phyloP scores from a whole-genome alignment of 2,329 filamentous ascomycete genomes.

The Gremmenia infestans region DNA sequence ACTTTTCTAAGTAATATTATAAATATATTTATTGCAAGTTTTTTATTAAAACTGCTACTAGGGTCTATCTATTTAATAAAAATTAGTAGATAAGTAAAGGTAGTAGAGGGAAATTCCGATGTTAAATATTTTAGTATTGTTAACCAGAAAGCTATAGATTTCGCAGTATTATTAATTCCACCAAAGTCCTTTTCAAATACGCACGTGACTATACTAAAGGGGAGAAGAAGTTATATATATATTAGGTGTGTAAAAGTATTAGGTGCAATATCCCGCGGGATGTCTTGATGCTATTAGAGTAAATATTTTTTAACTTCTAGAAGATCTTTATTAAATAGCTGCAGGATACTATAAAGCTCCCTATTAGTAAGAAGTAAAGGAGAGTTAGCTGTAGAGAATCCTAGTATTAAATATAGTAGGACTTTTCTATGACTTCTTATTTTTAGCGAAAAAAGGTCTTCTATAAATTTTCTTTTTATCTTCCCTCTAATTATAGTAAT shows the following conservation, averaged over 20 bases:
- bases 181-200: neutral
- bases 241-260: neutral
- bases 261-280: neutral
- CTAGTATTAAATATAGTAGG: too few relatives aligned
- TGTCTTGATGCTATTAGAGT: neutral
- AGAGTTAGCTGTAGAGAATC: too few relatives aligned
- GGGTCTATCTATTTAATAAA: neutral
- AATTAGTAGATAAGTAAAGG: neutral
- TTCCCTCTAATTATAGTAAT: too few relatives aligned
- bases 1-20: neutral
- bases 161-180: neutral
- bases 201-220: neutral
- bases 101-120: neutral
- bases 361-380: too few relatives aligned
- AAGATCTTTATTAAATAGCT: too few relatives aligned
- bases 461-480: too few relatives aligned
- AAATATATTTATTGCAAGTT: neutral
- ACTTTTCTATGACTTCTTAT: too few relatives aligned
- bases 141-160: neutral
- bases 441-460: too few relatives aligned
- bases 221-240: neutral
- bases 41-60: neutral
- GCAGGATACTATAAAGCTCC: too few relatives aligned
- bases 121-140: neutral
- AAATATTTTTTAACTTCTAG: neutral